Evolutionary conservation across 768 basidiomycete species (phyloP), one percentile per base, ranked within the genome.

Genomic region (Leccinellum albellum): DNA sequence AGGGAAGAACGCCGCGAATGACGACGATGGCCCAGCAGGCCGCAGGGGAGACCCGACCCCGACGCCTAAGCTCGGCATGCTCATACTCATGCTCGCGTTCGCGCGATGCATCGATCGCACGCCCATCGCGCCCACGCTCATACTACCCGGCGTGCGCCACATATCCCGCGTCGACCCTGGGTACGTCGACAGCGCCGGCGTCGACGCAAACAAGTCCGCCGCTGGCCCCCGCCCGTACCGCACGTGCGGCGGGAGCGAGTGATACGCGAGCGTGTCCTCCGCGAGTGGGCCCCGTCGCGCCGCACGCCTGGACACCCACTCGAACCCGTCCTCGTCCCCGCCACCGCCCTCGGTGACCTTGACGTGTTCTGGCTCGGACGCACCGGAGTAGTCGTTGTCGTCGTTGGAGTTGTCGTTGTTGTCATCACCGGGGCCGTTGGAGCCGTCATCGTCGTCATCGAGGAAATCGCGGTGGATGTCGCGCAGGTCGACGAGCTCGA

Each of bases 401-500:
- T 40, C 37, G n/a, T 40, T 4, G 2, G 1, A 3, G 31, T 32
- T 4, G 3, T 37, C 37, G 37, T 40, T 6, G 1, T 40, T 10
- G 0, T 40, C 40, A 0, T 40, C 40, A 1, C 6, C n/a, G 4
- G 6, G 40, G 40, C 10, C 40, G 10, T n/a, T 40, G 2, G 37
- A 40, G 24, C 86, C 83, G 63, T 90, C 88, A 0, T 21, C n/a
- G 20, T 86, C 83, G 63, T 91, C 88, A 58, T 94, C 91, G 54
- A 97, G 82, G 67, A 98, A 98, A 70, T 96, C 95, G 52, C 86
- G 87, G 74, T 95, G 92, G 56, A 98, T 92, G 77, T 98, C 94
- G 48, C 93, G 82, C 51, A 98, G 75, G 74, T 97, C 97, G 54
- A 91, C 86, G 53, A 98, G 81, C 70, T 97, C 92, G 23, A 95